Evolutionary conservation across 2,329 filamentous ascomycete genomes (phyloP), one percentile per base, ranked within the genome.

Genomic region (Claviceps spartinae): DNA sequence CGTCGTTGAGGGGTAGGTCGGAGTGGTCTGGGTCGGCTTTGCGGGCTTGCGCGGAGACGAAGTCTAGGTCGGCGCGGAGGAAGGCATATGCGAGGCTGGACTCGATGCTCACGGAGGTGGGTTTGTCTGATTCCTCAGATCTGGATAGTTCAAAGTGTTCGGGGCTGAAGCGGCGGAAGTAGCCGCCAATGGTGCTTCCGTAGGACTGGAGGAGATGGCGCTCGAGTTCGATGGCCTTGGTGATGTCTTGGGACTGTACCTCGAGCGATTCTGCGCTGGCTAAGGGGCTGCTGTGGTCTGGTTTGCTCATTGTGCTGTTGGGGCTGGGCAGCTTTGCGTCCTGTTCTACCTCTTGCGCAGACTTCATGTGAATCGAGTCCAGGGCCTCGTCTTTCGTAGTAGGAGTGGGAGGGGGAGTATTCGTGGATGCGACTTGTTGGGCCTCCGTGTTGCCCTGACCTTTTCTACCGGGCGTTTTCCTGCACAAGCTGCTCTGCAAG

Each of bases 1-100:
- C 81, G 56, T 84, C 79, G 68, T 95, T 95, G 47, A 96, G 73
- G 0, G 90, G 89, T 24, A 78, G 74, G 63, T 96, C 90, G 4
- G 79, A 74, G 60, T 94, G 86, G 56, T 85, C 78, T 0, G 82
- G 76, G 60, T 86, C 79, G n/a, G 82, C 76, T 65, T 94, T 95
- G 46, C 80, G 78, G 5, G 89, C 89, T 68, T 97, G 91, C 1
- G 88, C 89, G 5, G 85, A 81, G 51, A 97, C 83, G 62, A 98
- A 98, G 68, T 97, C 91, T 49, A 96, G 80, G 65, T 98, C 93
- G 37, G 90, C 89, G 59, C 88, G 86, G 48, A 98, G 75, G 62
- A 98, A 98, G 22, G 91, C 88, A 67, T 97, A 97, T 54, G 86
- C 86, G 50, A 98, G 74, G 38, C 95, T 81, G 1, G 86, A 81